Conservation (phyloP, 2,329 filamentous ascomycete genomes). For the Paracorniculantispora psalliotae region DNA sequence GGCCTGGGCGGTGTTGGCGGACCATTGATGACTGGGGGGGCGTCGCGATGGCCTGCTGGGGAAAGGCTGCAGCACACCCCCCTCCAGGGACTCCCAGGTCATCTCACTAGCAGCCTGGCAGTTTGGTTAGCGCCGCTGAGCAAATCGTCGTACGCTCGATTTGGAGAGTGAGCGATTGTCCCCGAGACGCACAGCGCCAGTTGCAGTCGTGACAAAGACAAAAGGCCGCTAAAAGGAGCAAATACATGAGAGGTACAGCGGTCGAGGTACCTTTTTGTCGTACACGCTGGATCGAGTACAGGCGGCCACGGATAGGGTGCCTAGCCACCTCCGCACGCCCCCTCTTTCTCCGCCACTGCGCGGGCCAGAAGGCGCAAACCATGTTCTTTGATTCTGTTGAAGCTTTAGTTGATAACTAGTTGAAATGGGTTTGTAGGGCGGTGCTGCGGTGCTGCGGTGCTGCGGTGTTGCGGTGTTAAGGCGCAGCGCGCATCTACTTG, state of each 20-base stretch:
- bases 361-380: neutral
- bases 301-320: neutral
- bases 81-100: too few relatives aligned
- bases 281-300: neutral
- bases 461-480: too few relatives aligned
- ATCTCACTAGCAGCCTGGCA: neutral
- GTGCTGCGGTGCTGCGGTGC: too few relatives aligned
- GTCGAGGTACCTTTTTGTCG: neutral
- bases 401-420: too few relatives aligned
- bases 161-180: neutral
- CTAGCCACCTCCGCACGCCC: slow-evolving; percentile 10
- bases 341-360: neutral
- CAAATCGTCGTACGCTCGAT: neutral
- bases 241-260: neutral
- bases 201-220: neutral
- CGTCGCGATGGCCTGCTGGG: too few relatives aligned
- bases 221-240: neutral
- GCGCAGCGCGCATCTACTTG: too few relatives aligned
- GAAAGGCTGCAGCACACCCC: too few relatives aligned
- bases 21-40: too few relatives aligned
- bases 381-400: neutral
- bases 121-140: neutral
- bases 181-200: neutral
- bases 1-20: too few relatives aligned
- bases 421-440: too few relatives aligned